Conservation (phyloP, 2,329 filamentous ascomycete species). For the Venturia carpophila region DNA sequence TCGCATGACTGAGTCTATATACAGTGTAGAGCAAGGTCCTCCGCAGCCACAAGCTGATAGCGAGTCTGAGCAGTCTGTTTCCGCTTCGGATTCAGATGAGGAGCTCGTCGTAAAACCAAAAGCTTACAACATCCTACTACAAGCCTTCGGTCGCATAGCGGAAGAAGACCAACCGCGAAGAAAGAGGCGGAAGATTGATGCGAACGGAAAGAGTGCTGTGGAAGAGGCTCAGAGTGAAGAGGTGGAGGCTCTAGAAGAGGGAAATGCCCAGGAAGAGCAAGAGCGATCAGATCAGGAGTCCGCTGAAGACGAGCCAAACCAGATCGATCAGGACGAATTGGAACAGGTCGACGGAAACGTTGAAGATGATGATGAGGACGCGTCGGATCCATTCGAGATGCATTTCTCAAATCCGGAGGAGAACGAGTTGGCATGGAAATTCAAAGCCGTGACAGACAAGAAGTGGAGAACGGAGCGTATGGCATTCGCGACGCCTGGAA, state of each 20-base stretch:
- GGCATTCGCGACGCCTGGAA: conserved; percentile 24
- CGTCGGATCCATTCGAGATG: conserved; percentile 64
- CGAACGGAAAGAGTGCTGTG: conserved; percentile 6
- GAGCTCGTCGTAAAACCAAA: conserved; percentile 19
- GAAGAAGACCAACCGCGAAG: conserved; percentile 38
- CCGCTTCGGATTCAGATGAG: conserved; percentile 22
- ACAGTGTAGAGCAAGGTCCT: conserved; percentile 10
- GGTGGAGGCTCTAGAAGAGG: conserved; percentile 17
- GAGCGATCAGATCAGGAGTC: conserved; percentile 20
- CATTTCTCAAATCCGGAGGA: conserved; percentile 70
- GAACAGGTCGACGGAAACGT: conserved; percentile 40
- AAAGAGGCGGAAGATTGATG: conserved; percentile 46
- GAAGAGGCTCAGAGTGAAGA: conserved; percentile 20
- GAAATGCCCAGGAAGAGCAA: conserved; percentile 2
- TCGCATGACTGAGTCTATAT: conserved; percentile 1
- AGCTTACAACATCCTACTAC: conserved; percentile 50
- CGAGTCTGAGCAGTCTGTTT: background rate
- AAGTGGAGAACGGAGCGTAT: conserved; percentile 42
- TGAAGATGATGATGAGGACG: conserved; percentile 34
- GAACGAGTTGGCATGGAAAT: conserved; percentile 45
- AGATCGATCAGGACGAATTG: conserved; percentile 30
- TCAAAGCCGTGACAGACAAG: conserved; percentile 40
- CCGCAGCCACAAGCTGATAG: conserved; percentile 9
- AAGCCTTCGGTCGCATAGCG: conserved; percentile 42
- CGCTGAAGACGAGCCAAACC: conserved; percentile 19